Conservation (phyloP, 352 stramenopile species). For the Pythium vanterpoolii region DNA sequence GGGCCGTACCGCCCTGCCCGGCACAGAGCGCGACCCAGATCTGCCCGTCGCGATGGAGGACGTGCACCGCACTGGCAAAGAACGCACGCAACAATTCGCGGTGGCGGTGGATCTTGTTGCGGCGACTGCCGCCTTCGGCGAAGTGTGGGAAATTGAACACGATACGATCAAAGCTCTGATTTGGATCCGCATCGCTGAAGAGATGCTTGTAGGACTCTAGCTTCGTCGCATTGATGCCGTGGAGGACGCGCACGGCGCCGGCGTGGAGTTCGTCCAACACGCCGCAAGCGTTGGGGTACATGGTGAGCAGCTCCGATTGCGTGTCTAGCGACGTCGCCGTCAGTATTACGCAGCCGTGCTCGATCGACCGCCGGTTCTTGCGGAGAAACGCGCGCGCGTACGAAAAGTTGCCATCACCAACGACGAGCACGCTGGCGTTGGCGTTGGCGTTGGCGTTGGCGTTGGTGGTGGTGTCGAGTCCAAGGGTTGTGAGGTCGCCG, state of each 20-base stretch:
- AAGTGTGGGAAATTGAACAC: constrained; percentile 89
- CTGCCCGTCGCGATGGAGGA: constrained; percentile 52
- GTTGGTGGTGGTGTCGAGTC: constrained; percentile 12
- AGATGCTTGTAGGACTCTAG: constrained; percentile 39
- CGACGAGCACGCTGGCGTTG: constrained; percentile 48
- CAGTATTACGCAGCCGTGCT: constrained; percentile 19
- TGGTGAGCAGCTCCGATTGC: constrained; percentile 52
- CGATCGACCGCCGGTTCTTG: constrained; percentile 32
- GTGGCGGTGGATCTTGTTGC: constrained; percentile 84
- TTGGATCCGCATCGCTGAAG: not conserved
- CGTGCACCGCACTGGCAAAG: constrained; percentile 56
- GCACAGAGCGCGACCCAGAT: constrained; percentile 82
- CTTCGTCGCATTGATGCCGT: constrained; percentile 70
- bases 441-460: not conserved
- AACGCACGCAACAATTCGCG: constrained; percentile 75
- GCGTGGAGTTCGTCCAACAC: constrained; percentile 55
- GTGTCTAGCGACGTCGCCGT: constrained; percentile 73
- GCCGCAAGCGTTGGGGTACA: constrained; percentile 61
- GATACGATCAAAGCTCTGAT: constrained; percentile 51
- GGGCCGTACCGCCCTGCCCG: constrained; percentile 73
- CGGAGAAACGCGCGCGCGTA: constrained; percentile 72
- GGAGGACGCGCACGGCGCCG: constrained; percentile 50
- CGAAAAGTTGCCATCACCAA: constrained; percentile 86
- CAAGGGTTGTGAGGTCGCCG: constrained; percentile 59
- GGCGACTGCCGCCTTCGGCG: constrained; percentile 64